Base-by-base conservation (phyloP, 2,329 filamentous ascomycete genomes). In the Paraconiothyrium sp. region DNA sequence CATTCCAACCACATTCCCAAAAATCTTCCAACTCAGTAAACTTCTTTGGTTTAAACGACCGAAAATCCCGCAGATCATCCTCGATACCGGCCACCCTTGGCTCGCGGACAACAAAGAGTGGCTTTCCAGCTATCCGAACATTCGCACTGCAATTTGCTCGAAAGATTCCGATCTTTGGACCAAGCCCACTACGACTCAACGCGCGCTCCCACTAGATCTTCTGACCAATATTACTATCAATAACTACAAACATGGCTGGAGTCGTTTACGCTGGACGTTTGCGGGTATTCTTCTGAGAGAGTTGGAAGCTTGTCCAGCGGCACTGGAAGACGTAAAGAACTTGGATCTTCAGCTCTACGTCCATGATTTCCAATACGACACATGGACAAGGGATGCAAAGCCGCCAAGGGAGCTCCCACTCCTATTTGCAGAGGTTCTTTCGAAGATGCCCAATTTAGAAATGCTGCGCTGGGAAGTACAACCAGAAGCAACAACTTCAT, bases 231-330 rank as follows among this genome's bases (percentile, higher is more conserved):
- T 62, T 4, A 35, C 52, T 13, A 59, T 62, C 44, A 35, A 59
- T 39, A 62, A 62, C 50, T 56, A 55, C 50, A 44, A 44, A 27
- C 7, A 20, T 11, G 51, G 51, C 10, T 24, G 56, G 34, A 51
- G 22, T 30, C 50, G 56, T 8, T 37, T 35, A 3, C 51, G 55
- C 2, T 62, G 60, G 60, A 51, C 24, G 10, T 52, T 59, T 27
- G 43, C 50, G 16, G 41, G 13, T 30, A 37, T 59, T 20, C 43
- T 56, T 22, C n/a, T 62, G 32, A 10, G 27, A 35, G 60, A 62
- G 39, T 47, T 62, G 10, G 56, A 41, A 20, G 24, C n/a, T 4
- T 62, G 60, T 51, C 56, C 55, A 24, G 60, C 56, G 4, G 60
- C 60, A 27, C 56, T 62, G 0, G 43, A 59, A 56, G 44, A 56